Evolutionary conservation across 768 basidiomycete genomes (phyloP).

Genomic region (Rhodotorula sphaerocarpa): DNA sequence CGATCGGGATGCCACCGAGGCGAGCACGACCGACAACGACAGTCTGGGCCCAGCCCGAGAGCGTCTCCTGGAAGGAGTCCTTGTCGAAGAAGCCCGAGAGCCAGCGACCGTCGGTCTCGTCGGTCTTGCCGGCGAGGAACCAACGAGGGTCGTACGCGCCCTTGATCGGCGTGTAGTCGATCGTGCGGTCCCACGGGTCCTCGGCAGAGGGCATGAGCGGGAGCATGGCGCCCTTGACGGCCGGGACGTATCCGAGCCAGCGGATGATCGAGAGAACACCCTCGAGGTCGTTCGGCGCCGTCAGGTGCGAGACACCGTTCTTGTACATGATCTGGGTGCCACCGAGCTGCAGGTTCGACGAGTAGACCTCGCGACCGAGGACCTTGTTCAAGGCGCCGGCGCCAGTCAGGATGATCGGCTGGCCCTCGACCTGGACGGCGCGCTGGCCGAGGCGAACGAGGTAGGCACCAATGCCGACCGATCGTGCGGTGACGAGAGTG

Average conservation of each 20-base stretch:
- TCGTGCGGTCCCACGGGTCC: conserved; percentile 87
- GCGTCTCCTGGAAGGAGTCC: conserved; percentile 94
- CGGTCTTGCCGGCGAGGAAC: conserved; percentile 90
- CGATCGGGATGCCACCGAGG: conserved; percentile 91
- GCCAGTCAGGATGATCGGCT: conserved; percentile 97
- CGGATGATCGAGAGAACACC: conserved; percentile 87
- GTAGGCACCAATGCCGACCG: conserved; percentile 98
- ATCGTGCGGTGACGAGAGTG: conserved; percentile 94
- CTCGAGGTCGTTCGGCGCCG: conserved; percentile 87
- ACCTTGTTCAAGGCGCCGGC: conserved; percentile 97
- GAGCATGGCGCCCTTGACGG: conserved; percentile 65
- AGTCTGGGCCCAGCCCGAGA: conserved; percentile 98
- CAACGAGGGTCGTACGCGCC: conserved; percentile 93
- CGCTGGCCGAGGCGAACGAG: conserved; percentile 95
- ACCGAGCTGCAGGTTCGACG: conserved; percentile 94
- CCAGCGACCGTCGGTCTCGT: conserved; percentile 64
- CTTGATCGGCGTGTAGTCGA: conserved; percentile 82
- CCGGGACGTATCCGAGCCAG: conserved; percentile 91
- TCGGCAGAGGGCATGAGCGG: conserved; percentile 59
- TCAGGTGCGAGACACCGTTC: conserved; percentile 96
- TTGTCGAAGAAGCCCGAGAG: conserved; percentile 91
- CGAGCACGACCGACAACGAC: conserved; percentile 95
- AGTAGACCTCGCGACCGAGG: conserved; percentile 95
- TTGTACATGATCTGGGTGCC: conserved; percentile 99
- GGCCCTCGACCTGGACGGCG: conserved; percentile 96